These are phyloP conservation scores for Domatiomyces globalis DNA, from an alignment of 2,329 filamentous ascomycete species.

Conservation along the genomic window DNA sequence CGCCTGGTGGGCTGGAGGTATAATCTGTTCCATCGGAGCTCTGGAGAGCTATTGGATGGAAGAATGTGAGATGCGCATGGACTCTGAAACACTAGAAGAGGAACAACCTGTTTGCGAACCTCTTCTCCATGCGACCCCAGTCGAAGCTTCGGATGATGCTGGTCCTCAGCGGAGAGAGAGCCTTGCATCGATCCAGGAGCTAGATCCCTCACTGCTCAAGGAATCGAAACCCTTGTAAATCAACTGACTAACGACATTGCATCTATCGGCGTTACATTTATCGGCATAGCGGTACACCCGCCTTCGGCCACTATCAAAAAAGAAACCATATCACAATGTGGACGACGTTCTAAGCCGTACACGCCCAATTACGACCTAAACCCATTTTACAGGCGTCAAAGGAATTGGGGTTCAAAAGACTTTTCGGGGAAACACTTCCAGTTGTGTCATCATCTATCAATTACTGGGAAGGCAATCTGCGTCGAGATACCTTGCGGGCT, in stretches of 20 bases:
- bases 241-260: not conserved
- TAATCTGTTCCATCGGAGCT: conserved; percentile 62
- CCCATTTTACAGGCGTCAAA: not conserved
- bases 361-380: not conserved
- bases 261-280: not conserved
- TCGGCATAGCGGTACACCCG: not conserved
- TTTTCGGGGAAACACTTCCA: conserved; percentile 1
- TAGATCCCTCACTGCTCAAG: conserved; percentile 9
- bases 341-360: not conserved
- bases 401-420: not conserved
- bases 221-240: not conserved
- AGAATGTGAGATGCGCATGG: conserved; percentile 40
- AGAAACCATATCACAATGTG: not conserved
- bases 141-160: conserved; percentile 10
- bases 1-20: conserved; percentile 81
- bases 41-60: conserved; percentile 62
- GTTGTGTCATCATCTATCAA: conserved; percentile 5
- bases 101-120: conserved; percentile 21
- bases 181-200: conserved; percentile 10
- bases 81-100: conserved; percentile 31
- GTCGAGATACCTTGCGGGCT: conserved; percentile 19
- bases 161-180: conserved; percentile 5
- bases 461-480: conserved; percentile 9
- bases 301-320: not conserved
- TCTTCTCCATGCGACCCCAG: conserved; percentile 18